These are phyloP conservation scores for Globisporangium mamillatum DNA, from an alignment of 352 stramenopile species.

Conservation along the genomic window DNA sequence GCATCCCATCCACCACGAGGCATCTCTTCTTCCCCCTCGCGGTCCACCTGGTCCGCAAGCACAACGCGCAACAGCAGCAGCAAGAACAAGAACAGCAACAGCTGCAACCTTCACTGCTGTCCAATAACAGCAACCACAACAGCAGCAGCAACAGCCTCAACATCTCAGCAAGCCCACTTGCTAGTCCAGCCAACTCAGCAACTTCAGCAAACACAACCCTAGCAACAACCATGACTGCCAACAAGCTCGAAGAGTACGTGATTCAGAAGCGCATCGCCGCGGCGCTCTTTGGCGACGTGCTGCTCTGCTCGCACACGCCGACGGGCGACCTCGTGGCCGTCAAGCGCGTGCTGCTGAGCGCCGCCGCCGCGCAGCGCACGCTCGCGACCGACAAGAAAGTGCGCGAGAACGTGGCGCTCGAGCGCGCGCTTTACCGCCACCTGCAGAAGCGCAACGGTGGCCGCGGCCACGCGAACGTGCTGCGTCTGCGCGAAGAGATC, in stretches of 20 bases:
- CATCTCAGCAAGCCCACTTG: not conserved
- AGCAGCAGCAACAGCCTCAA: conserved; percentile 7
- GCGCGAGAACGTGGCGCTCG: conserved; percentile 76
- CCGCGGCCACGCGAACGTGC: conserved; percentile 62
- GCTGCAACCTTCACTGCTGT: not conserved
- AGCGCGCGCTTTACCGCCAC: conserved; percentile 66
- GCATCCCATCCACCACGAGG: conserved; percentile 3
- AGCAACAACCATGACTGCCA: conserved; percentile 23
- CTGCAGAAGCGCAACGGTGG: conserved; percentile 52
- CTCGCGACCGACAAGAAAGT: conserved; percentile 72
- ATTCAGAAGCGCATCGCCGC: conserved; percentile 73
- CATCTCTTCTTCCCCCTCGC: conserved; percentile 18
- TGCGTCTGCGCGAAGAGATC: conserved; percentile 71
- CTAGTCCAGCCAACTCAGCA: not conserved
- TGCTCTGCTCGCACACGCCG: conserved; percentile 68
- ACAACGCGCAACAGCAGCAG: not conserved
- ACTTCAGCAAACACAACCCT: not conserved
- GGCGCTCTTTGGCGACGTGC: conserved; percentile 78
- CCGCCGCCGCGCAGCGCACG: conserved; percentile 49
- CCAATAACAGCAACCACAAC: not conserved
- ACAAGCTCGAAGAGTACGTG: conserved; percentile 77
- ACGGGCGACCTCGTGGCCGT: conserved; percentile 66
- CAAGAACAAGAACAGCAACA: not conserved
- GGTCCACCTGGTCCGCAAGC: conserved; percentile 19
- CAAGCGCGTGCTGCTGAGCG: conserved; percentile 75